A percentile compares a stretch with the other conserved stretches of the same genome.
These are phyloP conservation scores for Penicillium dipodomyicola DNA, from an alignment of 495 filamentous ascomycete genomes.

Conservation along the genomic window DNA sequence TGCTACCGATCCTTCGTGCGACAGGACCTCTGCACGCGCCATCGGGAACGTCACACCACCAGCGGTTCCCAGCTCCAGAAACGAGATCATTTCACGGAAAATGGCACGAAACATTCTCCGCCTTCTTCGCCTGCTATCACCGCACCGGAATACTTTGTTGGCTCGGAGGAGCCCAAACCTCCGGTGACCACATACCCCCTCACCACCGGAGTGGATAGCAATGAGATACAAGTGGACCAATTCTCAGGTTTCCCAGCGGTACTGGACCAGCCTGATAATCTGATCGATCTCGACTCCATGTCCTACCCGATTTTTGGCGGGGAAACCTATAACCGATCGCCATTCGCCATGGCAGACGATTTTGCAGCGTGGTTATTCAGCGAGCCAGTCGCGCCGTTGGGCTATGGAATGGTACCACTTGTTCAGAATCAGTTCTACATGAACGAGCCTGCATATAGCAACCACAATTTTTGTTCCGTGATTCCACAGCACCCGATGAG, in stretches of 20 bases:
- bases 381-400: slow-evolving; percentile 48
- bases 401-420: slow-evolving; percentile 40
- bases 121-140: slow-evolving; percentile 25
- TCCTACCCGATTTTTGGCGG: slow-evolving; percentile 80
- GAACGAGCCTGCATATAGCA: slow-evolving; percentile 41
- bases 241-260: slow-evolving; percentile 30
- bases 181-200: slow-evolving; percentile 27
- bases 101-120: slow-evolving; percentile 24
- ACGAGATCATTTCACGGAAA: slow-evolving; percentile 59
- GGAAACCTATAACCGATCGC: slow-evolving; percentile 79
- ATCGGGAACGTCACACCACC: slow-evolving; percentile 94
- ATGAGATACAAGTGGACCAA: slow-evolving; percentile 20
- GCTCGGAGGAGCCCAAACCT: slow-evolving; percentile 17
- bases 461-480: slow-evolving; percentile 36
- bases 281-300: slow-evolving; percentile 59
- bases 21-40: slow-evolving; percentile 89
- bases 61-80: slow-evolving; percentile 91
- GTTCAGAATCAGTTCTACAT: slow-evolving; percentile 41
- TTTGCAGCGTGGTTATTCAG: slow-evolving; percentile 92
- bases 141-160: slow-evolving; percentile 20
- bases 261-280: slow-evolving; percentile 20
- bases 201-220: slow-evolving; percentile 28
- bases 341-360: slow-evolving; percentile 85
- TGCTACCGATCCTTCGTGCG: slow-evolving; percentile 90
- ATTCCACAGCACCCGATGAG: slow-evolving; percentile 75